Evolutionary conservation across 495 filamentous ascomycete genomes (phyloP), one percentile per base, ranked within the genome.

Genomic region (Xylaria grammica): DNA sequence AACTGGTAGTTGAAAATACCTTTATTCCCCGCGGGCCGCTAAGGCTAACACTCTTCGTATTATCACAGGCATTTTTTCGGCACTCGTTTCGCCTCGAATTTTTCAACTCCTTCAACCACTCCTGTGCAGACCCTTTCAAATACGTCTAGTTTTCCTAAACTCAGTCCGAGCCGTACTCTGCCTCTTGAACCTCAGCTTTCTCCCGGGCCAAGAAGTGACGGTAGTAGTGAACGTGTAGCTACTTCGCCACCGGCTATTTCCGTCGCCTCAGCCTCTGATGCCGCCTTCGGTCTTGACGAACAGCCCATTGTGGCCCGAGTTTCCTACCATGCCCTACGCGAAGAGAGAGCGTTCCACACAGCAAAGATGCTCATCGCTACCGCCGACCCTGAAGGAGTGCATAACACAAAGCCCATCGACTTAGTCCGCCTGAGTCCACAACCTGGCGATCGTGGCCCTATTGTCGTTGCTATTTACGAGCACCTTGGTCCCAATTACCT

Each of bases 321-420:
- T 30, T 96, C 93, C 0, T 88, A 84, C 58, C 91, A 96, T 75
- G 81, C 86, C 13, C 81, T 96, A 46, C 85, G 92, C 20, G 83
- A 96, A 51, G 93, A 97, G 77, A 85, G 93, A 54, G 89, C 92
- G 70, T 96, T 89, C 72, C 90, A 95, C 67, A 89, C 94, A 68
- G 82, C 86, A 61, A 90, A 88, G 75, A 85, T 82, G 46, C 78
- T 97, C 44, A 83, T 90, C 49, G 78, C 87, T 60, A 85, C 87
- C 8, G 87, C 87, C 6, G 93, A 95, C 67, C 89, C 90, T 1
- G 83, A 90, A 15, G 89, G 85, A 65, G 81, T 85, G 60, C 90
- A 93, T 70, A 92, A 92, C 48, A 82, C 90, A 49, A 85, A 85
- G 55, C 91, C 92, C 2, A 78, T 97, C 34, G 89, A 94, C 45